phyloP scores from a whole-genome alignment of 306 rosid genomes.

The Hippophae gyantsensis region DNA sequence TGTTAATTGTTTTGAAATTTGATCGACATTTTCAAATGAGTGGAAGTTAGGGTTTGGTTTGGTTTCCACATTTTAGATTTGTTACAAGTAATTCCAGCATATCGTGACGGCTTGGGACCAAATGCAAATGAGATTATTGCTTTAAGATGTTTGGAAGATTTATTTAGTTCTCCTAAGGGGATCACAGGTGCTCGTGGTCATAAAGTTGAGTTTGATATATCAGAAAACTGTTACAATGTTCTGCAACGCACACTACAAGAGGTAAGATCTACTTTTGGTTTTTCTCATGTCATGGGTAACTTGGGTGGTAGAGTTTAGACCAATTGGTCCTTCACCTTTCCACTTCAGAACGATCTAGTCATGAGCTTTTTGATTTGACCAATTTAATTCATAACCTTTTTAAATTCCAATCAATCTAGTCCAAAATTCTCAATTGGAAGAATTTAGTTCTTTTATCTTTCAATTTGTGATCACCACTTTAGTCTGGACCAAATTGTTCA shows the following conservation, averaged over 20 bases:
- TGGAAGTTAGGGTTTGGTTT: background rate
- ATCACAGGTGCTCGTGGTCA: conserved; percentile 15
- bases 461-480: no score
- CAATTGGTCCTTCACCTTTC: no score
- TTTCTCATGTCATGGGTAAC: conserved; percentile 1
- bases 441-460: no score
- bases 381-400: no score
- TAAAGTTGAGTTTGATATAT: conserved; percentile 34
- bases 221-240: conserved; percentile 37
- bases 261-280: conserved; percentile 30
- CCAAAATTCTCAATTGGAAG: no score
- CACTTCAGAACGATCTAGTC: no score
- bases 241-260: conserved; percentile 33
- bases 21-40: background rate
- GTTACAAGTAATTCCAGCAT: conserved; percentile 33
- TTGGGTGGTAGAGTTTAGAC: background rate
- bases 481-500: no score
- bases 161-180: conserved; percentile 20
- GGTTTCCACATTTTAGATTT: conserved; percentile 30
- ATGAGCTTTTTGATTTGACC: no score
- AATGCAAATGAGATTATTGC: conserved; percentile 54
- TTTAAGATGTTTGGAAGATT: conserved; percentile 58
- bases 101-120: conserved; percentile 22
- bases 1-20: background rate
- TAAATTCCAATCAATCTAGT: no score